Conservation (phyloP, 2,329 filamentous ascomycete genomes). For the Didymella arachidicola region DNA sequence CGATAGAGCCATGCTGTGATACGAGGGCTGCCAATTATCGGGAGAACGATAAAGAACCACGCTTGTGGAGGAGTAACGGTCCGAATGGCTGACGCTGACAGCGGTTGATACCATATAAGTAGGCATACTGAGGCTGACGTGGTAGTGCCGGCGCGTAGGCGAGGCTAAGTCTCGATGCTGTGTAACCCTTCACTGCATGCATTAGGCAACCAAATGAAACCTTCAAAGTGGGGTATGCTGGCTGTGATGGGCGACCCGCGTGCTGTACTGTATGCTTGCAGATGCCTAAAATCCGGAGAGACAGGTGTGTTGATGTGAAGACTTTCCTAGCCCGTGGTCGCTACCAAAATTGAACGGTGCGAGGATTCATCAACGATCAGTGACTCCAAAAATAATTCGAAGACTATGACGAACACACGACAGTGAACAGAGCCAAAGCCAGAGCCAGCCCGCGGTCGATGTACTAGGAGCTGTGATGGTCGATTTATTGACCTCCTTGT, state of each 20-base stretch:
- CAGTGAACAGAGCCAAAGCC: background rate
- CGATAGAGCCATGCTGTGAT: background rate
- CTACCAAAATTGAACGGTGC: background rate
- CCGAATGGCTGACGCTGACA: conserved; percentile 3
- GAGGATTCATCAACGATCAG: background rate
- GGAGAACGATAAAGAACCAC: background rate
- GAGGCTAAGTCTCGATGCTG: conserved; percentile 3
- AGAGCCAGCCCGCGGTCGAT: background rate
- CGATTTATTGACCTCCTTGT: background rate
- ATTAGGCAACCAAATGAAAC: background rate
- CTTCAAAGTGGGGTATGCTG: conserved; percentile 2
- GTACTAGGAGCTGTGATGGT: conserved; percentile 1
- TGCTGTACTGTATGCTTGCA: background rate
- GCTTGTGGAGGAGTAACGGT: conserved; percentile 2
- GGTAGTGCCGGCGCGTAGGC: conserved; percentile 4
- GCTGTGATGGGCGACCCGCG: background rate
- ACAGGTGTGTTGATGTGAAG: background rate
- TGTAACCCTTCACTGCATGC: background rate
- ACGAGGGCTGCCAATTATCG: background rate
- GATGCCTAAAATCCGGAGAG: background rate
- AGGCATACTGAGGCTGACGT: conserved; percentile 13
- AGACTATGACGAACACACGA: background rate
- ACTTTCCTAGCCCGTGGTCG: background rate
- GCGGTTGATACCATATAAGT: background rate
- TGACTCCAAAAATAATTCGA: background rate